phyloP scores from a whole-genome alignment of 129 eudicot species.

The Flaveria bidentis region DNA sequence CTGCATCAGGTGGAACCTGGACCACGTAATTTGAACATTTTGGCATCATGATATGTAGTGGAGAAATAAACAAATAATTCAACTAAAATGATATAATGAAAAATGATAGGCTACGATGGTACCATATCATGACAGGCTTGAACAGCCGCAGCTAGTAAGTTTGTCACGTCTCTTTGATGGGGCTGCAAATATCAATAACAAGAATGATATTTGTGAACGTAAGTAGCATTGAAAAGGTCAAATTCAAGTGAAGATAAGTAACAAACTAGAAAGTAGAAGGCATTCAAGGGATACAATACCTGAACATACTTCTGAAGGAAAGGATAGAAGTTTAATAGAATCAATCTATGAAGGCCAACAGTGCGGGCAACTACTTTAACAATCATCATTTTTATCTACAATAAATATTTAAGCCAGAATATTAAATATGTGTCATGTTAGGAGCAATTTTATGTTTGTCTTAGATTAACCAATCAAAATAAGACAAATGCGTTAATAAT shows the following conservation, averaged over 20 bases:
- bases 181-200: constrained; percentile 54
- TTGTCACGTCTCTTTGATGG: constrained; percentile 92
- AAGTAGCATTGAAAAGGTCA: background rate
- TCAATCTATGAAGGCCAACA: constrained; percentile 84
- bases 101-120: constrained; percentile 21
- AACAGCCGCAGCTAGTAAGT: constrained; percentile 93
- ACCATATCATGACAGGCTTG: constrained; percentile 99
- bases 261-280: constrained; percentile 19
- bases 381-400: constrained; percentile 90
- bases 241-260: constrained; percentile 14
- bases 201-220: constrained; percentile 18
- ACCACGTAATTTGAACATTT: constrained; percentile 22
- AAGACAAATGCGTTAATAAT: constrained; percentile 12
- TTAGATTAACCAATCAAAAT: constrained; percentile 17
- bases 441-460: background rate
- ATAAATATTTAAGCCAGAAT: constrained; percentile 2
- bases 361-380: constrained; percentile 85
- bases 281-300: constrained; percentile 43
- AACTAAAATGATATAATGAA: background rate
- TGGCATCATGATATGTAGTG: background rate
- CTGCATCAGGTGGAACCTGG: constrained; percentile 97
- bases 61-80: background rate
- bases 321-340: constrained; percentile 73
- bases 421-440: constrained; percentile 23
- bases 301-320: constrained; percentile 89